Conservation (phyloP, 495 filamentous ascomycete genomes). For the Amorphotheca resinae region DNA sequence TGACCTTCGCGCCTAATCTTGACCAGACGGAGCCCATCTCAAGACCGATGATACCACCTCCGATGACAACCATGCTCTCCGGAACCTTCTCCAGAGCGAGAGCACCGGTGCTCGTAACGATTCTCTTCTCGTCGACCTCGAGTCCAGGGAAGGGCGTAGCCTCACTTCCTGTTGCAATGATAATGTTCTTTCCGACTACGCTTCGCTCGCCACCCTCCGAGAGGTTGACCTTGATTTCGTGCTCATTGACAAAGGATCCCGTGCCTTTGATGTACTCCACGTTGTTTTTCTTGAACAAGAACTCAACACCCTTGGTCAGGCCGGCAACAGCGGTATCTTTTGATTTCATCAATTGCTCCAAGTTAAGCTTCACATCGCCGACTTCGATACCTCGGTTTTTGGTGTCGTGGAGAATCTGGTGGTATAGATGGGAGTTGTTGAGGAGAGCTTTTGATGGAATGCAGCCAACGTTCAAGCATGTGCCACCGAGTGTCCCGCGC, state of each 20-base stretch:
- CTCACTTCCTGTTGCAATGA: constrained; percentile 92
- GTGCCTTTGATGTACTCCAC: constrained; percentile 95
- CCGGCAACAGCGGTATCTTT: constrained; percentile 85
- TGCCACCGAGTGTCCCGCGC: constrained; percentile 87
- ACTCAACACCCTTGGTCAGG: constrained; percentile 95
- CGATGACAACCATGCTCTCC: constrained; percentile 96
- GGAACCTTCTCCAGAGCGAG: constrained; percentile 80
- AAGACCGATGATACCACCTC: constrained; percentile 95
- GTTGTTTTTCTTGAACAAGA: constrained; percentile 95
- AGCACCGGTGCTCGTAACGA: constrained; percentile 92
- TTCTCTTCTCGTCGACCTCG: constrained; percentile 91
- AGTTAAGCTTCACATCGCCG: constrained; percentile 90
- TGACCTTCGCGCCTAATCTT: constrained; percentile 82
- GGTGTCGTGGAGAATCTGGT: constrained; percentile 92
- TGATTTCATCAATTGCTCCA: constrained; percentile 91
- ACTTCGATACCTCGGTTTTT: constrained; percentile 96
- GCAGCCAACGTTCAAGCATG: constrained; percentile 97
- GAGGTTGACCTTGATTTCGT: constrained; percentile 84
- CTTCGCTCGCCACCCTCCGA: constrained; percentile 79
- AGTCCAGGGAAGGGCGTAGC: constrained; percentile 92
- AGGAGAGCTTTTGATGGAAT: constrained; percentile 98
- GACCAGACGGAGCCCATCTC: constrained; percentile 99
- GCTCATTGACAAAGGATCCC: constrained; percentile 72
- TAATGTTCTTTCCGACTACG: constrained; percentile 84
- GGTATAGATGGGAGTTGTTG: constrained; percentile 98